Conservation (phyloP, 345 rosid species). For the Populus alba region DNA sequence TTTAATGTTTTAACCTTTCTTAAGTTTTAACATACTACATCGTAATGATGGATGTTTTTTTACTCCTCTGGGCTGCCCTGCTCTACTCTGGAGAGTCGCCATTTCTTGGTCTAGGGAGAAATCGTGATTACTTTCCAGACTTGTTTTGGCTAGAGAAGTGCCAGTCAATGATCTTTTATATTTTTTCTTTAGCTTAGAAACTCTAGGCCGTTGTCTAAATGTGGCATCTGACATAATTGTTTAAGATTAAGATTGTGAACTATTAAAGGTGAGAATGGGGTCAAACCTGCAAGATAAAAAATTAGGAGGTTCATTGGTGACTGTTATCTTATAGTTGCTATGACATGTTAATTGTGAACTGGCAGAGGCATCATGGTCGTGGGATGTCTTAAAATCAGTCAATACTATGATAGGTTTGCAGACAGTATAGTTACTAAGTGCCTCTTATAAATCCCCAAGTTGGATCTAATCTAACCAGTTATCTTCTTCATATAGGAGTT, state of each 20-base stretch:
- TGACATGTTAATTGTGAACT: background rate
- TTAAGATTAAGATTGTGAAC: background rate
- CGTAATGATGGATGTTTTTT: background rate
- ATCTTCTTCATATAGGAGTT: background rate
- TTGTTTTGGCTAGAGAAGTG: background rate
- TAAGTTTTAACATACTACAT: background rate
- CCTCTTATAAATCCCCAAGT: background rate
- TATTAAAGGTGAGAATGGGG: background rate
- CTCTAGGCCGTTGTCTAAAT: background rate
- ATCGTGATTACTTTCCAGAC: background rate
- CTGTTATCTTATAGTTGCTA: background rate
- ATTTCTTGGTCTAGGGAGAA: background rate
- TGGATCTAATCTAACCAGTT: background rate
- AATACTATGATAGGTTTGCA: background rate
- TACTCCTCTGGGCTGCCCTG: background rate
- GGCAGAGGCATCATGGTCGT: background rate
- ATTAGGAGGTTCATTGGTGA: background rate
- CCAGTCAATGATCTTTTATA: background rate
- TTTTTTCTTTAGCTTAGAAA: background rate
- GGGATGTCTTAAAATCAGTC: background rate
- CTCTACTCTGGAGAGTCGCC: background rate
- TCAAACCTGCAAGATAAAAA: background rate
- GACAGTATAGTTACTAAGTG: background rate
- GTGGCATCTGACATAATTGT: background rate
- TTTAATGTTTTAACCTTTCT: background rate